Percentiles rank a stretch among this genome's conserved stretches.
Conservation (phyloP, 768 basidiomycete species). For the Pleurotus citrinopileatus region DNA sequence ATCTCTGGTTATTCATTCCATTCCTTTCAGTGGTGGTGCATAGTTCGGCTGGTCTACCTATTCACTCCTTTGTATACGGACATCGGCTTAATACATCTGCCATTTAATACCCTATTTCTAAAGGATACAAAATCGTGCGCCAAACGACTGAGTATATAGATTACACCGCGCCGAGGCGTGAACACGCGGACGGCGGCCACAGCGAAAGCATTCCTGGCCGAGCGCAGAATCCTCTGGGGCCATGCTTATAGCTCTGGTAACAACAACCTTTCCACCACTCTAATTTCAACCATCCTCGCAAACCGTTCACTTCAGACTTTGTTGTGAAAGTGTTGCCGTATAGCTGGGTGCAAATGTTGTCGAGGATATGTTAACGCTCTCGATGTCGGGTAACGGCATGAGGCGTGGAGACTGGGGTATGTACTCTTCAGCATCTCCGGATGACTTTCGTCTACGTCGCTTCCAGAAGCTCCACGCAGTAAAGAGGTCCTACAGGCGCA, state of each 20-base stretch:
- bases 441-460: not conserved
- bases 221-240: conserved; percentile 8
- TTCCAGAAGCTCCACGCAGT: conserved; percentile 32
- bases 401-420: not conserved
- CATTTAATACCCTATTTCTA: conserved; percentile 13
- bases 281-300: not conserved
- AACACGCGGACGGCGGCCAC: not conserved
- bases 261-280: not conserved
- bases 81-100: conserved; percentile 16
- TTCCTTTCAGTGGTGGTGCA: conserved; percentile 65
- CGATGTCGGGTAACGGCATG: not conserved
- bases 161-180: no score
- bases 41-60: conserved; percentile 28
- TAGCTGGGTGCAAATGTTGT: not conserved
- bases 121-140: conserved; percentile 1
- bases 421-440: not conserved
- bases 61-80: conserved; percentile 16
- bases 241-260: not conserved
- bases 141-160: no score
- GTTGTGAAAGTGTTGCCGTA: conserved; percentile 17
- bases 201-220: conserved; percentile 9
- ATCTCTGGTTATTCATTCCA: conserved; percentile 20
- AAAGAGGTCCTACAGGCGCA: conserved; percentile 34
- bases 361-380: conserved; percentile 1
- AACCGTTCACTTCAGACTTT: conserved; percentile 9